phyloP scores from a whole-genome alignment of 179 eudicot species.

The Beta corolliflora region DNA sequence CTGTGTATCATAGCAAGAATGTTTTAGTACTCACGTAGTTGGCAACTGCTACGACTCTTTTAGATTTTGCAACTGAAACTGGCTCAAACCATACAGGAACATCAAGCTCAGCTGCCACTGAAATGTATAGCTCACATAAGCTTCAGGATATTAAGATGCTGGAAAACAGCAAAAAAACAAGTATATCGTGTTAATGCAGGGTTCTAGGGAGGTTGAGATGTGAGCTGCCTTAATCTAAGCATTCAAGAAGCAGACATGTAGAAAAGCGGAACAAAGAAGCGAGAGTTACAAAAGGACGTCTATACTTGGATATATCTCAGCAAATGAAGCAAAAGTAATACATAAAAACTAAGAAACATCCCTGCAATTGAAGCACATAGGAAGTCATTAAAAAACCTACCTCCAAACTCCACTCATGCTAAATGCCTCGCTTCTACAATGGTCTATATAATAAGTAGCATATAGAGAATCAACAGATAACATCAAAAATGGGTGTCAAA shows the following conservation, averaged over 20 bases:
- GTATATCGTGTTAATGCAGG: background rate
- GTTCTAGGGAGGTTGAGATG: background rate
- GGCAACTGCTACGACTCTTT: slow-evolving; percentile 66
- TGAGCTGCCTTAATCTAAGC: background rate
- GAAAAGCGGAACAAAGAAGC: too few relatives aligned
- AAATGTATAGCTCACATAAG: slow-evolving; percentile 21
- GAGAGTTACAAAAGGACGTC: background rate
- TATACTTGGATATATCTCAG: background rate
- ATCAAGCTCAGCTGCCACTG: slow-evolving; percentile 75
- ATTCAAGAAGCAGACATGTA: background rate
- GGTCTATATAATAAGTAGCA: background rate
- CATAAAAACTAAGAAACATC: background rate
- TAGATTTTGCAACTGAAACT: slow-evolving; percentile 86
- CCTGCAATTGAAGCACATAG: background rate
- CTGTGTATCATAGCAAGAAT: slow-evolving; percentile 5
- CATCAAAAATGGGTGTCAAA: background rate
- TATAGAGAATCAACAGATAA: background rate
- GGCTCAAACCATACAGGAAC: slow-evolving; percentile 98
- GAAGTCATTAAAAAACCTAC: background rate
- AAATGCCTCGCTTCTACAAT: background rate
- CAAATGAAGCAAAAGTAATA: background rate
- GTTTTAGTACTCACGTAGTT: slow-evolving; percentile 60
- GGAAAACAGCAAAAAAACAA: background rate
- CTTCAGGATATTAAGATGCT: background rate
- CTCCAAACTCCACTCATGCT: background rate